A percentile compares a stretch with the other conserved stretches of the same genome.
Conservation (phyloP, 495 filamentous ascomycete species). For the Hypoxylon rickii region DNA sequence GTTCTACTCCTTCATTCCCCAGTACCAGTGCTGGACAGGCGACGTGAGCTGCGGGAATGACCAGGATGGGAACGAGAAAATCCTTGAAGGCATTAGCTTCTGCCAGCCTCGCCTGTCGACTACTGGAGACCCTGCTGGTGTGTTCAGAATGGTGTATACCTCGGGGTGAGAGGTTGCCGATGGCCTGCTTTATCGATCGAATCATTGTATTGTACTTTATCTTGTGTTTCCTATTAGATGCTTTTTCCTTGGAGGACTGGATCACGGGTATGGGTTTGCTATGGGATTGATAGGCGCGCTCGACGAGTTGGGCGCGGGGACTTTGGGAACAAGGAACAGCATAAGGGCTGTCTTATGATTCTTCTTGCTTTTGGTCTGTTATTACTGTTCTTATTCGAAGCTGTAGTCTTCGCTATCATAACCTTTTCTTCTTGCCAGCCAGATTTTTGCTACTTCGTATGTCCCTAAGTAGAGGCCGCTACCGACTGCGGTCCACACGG, state of each 20-base stretch:
- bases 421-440: constrained; percentile 60
- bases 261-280: background rate
- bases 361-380: background rate
- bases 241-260: background rate
- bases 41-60: constrained; percentile 23
- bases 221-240: background rate
- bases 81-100: constrained; percentile 14
- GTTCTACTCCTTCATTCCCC: constrained; percentile 29
- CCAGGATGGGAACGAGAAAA: constrained; percentile 10
- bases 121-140: constrained; percentile 6
- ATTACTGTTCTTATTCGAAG: constrained; percentile 13
- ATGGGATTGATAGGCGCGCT: background rate
- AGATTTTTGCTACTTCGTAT: constrained; percentile 79
- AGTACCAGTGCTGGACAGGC: constrained; percentile 25
- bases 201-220: background rate
- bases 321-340: background rate
- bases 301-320: background rate
- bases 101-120: constrained; percentile 18
- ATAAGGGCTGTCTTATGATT: background rate
- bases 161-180: constrained; percentile 3
- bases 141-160: constrained; percentile 28
- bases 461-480: constrained; percentile 83
- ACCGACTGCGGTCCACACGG: constrained; percentile 79
- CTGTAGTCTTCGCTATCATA: constrained; percentile 12
- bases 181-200: too few species aligned